A percentile compares a stretch with the other conserved stretches of the same genome.
Conservation (phyloP, 768 basidiomycete species). For the Xerocomus potaroensis region DNA sequence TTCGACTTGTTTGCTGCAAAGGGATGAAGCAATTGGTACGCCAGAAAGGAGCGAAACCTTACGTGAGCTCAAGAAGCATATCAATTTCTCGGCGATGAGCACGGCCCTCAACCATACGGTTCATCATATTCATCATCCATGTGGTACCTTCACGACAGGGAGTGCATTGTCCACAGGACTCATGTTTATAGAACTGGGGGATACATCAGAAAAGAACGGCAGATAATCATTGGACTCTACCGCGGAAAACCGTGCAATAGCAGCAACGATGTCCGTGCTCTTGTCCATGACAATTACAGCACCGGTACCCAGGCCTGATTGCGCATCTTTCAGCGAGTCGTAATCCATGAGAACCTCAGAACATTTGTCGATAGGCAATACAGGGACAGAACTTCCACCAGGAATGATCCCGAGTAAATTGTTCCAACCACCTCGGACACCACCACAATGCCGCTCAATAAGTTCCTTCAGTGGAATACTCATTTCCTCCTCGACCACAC, state of each 20-base stretch:
- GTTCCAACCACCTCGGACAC: conserved; percentile 92
- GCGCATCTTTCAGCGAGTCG: conserved; percentile 93
- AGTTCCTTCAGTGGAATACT: conserved; percentile 92
- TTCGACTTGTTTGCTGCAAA: conserved; percentile 85
- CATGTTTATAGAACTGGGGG: conserved; percentile 91
- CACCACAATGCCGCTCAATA: conserved; percentile 95
- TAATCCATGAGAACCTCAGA: conserved; percentile 96
- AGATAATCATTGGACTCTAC: conserved; percentile 33
- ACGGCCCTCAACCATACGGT: conserved; percentile 89
- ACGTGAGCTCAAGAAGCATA: conserved; percentile 96
- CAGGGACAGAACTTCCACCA: conserved; percentile 91
- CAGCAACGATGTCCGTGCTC: conserved; percentile 89
- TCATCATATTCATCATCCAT: conserved; percentile 99
- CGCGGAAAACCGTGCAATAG: conserved; percentile 90
- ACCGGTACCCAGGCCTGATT: conserved; percentile 95
- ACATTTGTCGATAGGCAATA: conserved; percentile 79
- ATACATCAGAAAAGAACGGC: conserved; percentile 1
- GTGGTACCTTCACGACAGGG: conserved; percentile 94
- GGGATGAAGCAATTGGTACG: neutral
- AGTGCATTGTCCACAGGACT: conserved; percentile 96
- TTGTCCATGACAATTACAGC: conserved; percentile 99
- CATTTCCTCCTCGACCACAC: conserved; percentile 99
- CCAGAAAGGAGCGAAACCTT: conserved; percentile 23
- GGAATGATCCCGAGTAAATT: conserved; percentile 96
- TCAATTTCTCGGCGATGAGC: conserved; percentile 93